Percentiles rank a stretch among this genome's conserved stretches.
Evolutionary conservation across 768 basidiomycete genomes (phyloP).

Genomic region (Lactarius vividus): DNA sequence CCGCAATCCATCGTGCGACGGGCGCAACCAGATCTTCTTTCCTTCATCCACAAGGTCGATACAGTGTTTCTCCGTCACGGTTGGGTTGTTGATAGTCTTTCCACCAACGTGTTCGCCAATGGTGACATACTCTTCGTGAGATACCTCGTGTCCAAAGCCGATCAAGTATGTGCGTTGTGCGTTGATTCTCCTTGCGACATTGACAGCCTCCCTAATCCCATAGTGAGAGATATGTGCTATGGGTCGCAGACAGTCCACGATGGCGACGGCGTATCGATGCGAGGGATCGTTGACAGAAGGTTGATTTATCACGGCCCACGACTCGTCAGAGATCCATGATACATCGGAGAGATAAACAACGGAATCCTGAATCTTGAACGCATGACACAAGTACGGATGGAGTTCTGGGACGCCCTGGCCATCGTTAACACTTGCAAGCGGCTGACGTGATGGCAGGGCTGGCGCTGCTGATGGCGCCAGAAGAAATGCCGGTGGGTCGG

Average conservation of each 20-base stretch:
- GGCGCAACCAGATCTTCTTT: constrained; percentile 56
- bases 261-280: constrained; percentile 50
- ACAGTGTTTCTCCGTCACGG: constrained; percentile 40
- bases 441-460: constrained; percentile 10
- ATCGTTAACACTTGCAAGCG: constrained; percentile 4
- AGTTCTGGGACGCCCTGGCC: constrained; percentile 34
- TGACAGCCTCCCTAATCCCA: constrained; percentile 63
- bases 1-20: constrained; percentile 72
- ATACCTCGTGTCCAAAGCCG: constrained; percentile 74
- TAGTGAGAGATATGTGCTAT: constrained; percentile 73
- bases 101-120: constrained; percentile 54
- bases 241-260: constrained; percentile 76
- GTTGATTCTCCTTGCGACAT: constrained; percentile 51
- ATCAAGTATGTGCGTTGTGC: constrained; percentile 66
- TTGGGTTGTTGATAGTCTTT: constrained; percentile 31
- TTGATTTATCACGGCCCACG: constrained; percentile 52
- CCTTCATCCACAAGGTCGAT: constrained; percentile 50
- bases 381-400: constrained; percentile 63
- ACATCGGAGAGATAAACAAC: constrained; percentile 83
- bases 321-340: constrained; percentile 71
- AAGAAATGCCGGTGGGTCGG: constrained; percentile 8
- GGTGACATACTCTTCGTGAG: constrained; percentile 74
- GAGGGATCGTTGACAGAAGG: constrained; percentile 30
- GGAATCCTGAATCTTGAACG: constrained; percentile 63
- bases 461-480: background rate